A percentile compares a stretch with the other conserved stretches of the same genome.
These are phyloP conservation scores for Petunia axillaris DNA, from an alignment of 257 asterid species.

Conservation along the genomic window DNA sequence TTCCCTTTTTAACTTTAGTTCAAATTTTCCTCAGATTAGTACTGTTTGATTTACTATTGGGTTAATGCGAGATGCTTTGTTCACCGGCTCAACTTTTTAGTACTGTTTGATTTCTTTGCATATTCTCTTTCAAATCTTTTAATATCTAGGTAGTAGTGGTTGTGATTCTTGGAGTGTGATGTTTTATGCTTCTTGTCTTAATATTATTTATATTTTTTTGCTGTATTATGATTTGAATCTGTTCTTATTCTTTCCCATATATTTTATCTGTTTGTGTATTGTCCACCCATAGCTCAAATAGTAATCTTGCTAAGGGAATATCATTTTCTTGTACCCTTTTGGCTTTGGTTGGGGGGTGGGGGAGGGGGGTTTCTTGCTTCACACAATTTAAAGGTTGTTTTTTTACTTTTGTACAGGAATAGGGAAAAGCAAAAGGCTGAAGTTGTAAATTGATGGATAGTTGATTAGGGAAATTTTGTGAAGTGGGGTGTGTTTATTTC, in stretches of 20 bases:
- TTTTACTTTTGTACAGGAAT: not conserved
- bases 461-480: constrained; percentile 26
- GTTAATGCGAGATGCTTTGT: too few species aligned
- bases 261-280: constrained; percentile 32
- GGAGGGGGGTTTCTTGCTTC: constrained; percentile 31
- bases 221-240: constrained; percentile 50
- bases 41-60: constrained; percentile 23
- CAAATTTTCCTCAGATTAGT: constrained; percentile 23
- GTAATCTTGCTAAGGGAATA: constrained; percentile 28
- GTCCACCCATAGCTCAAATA: constrained; percentile 36
- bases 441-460: constrained; percentile 16
- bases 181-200: constrained; percentile 26
- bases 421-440: not conserved
- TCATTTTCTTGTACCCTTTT: constrained; percentile 40
- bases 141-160: constrained; percentile 42
- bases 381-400: not conserved
- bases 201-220: constrained; percentile 11
- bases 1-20: constrained; percentile 31
- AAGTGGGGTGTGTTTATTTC: constrained; percentile 20
- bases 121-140: constrained; percentile 31
- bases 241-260: constrained; percentile 31
- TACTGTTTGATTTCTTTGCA: constrained; percentile 32
- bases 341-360: not conserved
- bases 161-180: constrained; percentile 34
- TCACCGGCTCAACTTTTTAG: too few species aligned